A percentile compares a stretch with the other conserved stretches of the same genome.
Conservation (phyloP, 257 asterid genomes). For the Solanum raphanifolium region DNA sequence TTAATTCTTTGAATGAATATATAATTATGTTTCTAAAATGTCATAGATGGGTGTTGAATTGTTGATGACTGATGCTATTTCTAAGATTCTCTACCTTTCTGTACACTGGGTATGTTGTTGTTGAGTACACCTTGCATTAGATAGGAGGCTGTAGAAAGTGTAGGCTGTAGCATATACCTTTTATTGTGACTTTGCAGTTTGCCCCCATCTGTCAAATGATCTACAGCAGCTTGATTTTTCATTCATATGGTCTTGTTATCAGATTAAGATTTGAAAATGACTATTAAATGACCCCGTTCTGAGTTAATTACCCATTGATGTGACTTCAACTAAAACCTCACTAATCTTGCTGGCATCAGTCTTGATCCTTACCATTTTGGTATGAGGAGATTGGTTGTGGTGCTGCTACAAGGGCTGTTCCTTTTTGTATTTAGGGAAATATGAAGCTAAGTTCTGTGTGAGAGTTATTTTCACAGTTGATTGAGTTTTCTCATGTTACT, state of each 20-base stretch:
- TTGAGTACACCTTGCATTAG: not conserved
- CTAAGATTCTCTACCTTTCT: not conserved
- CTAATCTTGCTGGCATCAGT: not conserved
- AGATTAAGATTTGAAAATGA: not conserved
- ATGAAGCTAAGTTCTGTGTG: not conserved
- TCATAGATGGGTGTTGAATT: not conserved
- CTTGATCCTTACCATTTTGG: not conserved
- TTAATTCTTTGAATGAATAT: not conserved
- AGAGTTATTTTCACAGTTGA: not conserved
- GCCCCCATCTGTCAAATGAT: not conserved
- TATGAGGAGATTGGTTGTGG: not conserved
- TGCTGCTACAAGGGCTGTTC: not conserved
- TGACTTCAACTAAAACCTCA: not conserved
- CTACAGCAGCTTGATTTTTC: not conserved
- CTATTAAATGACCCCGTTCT: not conserved
- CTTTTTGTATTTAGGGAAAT: not conserved
- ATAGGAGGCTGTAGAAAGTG: not conserved
- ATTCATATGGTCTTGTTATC: not conserved
- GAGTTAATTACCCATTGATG: not conserved
- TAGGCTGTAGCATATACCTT: not conserved
- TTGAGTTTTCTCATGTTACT: not conserved
- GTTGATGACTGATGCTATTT: not conserved
- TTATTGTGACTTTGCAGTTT: not conserved
- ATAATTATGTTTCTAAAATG: not conserved
- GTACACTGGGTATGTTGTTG: not conserved